These are phyloP conservation scores for Toxoplasma gondii DNA, from an alignment of 169 alveolate genomes.

Conservation along the genomic window DNA sequence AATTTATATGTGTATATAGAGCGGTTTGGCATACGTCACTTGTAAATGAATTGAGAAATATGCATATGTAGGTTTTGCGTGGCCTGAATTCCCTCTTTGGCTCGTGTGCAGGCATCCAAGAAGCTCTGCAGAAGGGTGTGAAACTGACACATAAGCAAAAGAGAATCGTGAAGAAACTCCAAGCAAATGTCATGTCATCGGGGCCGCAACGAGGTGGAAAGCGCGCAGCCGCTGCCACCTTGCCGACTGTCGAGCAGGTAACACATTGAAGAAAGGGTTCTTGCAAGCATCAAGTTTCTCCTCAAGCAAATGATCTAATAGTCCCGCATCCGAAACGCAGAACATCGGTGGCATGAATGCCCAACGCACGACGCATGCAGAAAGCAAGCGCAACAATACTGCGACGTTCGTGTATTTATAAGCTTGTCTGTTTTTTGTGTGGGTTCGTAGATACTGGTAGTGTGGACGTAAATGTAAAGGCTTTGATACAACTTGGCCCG, in stretches of 20 bases:
- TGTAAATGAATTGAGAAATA: background rate
- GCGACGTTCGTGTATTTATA: too few relatives aligned
- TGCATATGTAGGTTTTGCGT: background rate
- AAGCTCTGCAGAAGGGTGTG: slow-evolving; percentile 49
- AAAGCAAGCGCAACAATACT: too few relatives aligned
- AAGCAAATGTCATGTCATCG: background rate
- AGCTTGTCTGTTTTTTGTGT: too few relatives aligned
- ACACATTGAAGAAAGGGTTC: background rate
- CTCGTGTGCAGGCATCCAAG: slow-evolving; percentile 31
- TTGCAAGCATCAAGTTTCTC: background rate
- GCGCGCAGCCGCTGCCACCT: background rate
- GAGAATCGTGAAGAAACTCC: slow-evolving; percentile 37
- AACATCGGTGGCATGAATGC: too few relatives aligned
- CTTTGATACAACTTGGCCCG: too few relatives aligned
- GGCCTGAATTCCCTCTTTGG: background rate
- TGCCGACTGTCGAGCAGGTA: slow-evolving; percentile 37
- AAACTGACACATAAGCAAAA: slow-evolving; percentile 46
- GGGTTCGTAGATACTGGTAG: too few relatives aligned
- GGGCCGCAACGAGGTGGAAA: background rate
- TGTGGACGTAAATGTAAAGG: too few relatives aligned
- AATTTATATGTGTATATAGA: background rate
- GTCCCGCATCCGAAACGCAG: too few relatives aligned
- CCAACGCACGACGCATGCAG: too few relatives aligned
- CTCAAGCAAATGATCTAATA: too few relatives aligned
- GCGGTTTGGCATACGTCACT: background rate